A percentile compares a stretch with the other conserved stretches of the same genome.
Conservation (phyloP, 2,329 filamentous ascomycete species). For the Trichoderma gracile region DNA sequence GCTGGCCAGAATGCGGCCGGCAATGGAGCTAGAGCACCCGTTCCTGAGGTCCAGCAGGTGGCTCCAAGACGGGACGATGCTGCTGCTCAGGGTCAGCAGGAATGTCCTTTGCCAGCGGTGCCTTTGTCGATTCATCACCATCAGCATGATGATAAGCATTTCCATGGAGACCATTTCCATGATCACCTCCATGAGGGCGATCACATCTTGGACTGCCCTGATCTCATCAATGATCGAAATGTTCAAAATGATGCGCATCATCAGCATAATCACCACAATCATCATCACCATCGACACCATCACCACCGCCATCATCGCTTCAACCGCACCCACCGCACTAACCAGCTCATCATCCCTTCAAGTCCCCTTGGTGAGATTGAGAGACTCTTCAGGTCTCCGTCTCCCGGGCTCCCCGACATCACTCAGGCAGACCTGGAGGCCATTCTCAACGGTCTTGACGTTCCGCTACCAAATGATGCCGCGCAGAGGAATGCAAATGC, state of each 20-base stretch:
- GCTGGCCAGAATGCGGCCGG: neutral
- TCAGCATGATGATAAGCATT: slow-evolving; percentile 19
- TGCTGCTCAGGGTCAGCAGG: neutral
- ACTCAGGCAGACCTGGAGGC: slow-evolving; percentile 5
- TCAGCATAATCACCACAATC: neutral
- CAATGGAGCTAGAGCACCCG: neutral
- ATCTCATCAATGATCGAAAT: neutral
- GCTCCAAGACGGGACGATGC: neutral
- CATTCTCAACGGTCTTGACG: neutral
- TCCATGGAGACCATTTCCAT: slow-evolving; percentile 8
- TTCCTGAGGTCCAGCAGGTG: neutral
- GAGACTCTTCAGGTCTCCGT: neutral
- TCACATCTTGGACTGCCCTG: neutral
- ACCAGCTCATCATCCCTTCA: neutral
- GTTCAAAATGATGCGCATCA: neutral
- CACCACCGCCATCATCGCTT: slow-evolving; percentile 4
- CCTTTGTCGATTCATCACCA: slow-evolving; percentile 14
- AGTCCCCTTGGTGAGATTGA: slow-evolving; percentile 3
- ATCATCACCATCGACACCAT: neutral
- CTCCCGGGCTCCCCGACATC: neutral
- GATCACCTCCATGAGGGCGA: neutral
- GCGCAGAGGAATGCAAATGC: neutral
- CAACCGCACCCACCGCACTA: neutral
- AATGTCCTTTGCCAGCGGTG: neutral
- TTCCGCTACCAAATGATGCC: neutral